Conservation (phyloP, 805 yeast species). For the Kodamaea kaohsiungensis region DNA sequence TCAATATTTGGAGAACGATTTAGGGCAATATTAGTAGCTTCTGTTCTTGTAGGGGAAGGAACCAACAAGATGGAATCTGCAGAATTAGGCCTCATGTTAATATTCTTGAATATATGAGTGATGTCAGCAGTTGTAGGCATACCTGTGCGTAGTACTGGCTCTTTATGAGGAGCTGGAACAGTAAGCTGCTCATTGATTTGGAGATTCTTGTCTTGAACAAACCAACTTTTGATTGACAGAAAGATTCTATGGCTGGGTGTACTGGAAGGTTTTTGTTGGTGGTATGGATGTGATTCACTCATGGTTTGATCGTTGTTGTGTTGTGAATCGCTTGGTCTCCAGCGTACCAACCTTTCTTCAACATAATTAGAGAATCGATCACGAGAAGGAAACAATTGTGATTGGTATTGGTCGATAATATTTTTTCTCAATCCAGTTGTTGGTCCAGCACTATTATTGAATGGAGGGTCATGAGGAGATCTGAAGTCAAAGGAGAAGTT, state of each 20-base stretch:
- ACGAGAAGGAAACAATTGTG: slow-evolving; percentile 12
- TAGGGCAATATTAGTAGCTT: not conserved
- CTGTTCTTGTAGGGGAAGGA: slow-evolving; percentile 4
- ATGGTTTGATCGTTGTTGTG: slow-evolving; percentile 27
- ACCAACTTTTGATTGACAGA: slow-evolving; percentile 7
- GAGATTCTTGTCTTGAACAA: slow-evolving; percentile 1
- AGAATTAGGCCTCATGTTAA: slow-evolving; percentile 8
- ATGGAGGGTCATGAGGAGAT: slow-evolving; percentile 26
- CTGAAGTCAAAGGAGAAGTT: slow-evolving; percentile 9
- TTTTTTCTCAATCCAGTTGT: slow-evolving; percentile 9
- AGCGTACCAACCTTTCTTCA: slow-evolving; percentile 33
- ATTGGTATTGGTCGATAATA: slow-evolving; percentile 12
- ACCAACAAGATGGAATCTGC: slow-evolving; percentile 6
- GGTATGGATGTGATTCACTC: slow-evolving; percentile 34
- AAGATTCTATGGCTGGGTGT: not conserved
- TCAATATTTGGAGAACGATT: not conserved
- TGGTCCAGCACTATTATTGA: slow-evolving; percentile 9
- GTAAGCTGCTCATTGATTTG: not conserved
- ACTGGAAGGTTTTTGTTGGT: slow-evolving; percentile 4
- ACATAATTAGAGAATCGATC: slow-evolving; percentile 26
- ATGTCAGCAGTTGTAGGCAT: slow-evolving; percentile 8
- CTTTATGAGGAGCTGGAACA: not conserved
- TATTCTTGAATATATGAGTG: not conserved
- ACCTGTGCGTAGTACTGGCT: not conserved
- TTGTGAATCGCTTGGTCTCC: slow-evolving; percentile 36